Conservation (phyloP, 1,284 basidiomycete species). For the Leucoagaricus sp. region DNA sequence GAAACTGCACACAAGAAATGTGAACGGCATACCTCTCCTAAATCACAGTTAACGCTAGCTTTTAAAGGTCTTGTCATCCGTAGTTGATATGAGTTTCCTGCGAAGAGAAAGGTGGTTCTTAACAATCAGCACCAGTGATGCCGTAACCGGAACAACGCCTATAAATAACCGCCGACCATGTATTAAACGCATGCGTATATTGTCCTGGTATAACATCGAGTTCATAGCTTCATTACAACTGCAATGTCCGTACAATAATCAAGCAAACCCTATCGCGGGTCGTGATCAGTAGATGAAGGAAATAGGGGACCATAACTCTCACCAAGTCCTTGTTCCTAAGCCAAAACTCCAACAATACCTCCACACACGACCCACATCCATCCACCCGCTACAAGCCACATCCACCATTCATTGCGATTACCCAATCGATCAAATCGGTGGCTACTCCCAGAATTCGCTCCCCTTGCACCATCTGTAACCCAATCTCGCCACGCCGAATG, state of each 20-base stretch:
- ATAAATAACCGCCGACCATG: neutral
- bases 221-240: neutral
- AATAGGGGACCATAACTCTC: too few species aligned
- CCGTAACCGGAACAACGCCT: neutral
- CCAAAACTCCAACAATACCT: neutral
- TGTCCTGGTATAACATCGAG: neutral
- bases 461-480: constrained; percentile 51
- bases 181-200: neutral
- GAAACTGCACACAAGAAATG: neutral
- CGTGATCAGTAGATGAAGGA: too few species aligned
- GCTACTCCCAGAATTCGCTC: constrained; percentile 33
- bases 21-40: constrained; percentile 52
- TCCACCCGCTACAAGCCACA: neutral
- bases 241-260: neutral
- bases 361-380: neutral
- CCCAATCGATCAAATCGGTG: neutral
- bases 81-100: neutral
- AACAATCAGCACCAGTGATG: neutral
- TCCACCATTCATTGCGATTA: neutral
- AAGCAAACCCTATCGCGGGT: neutral
- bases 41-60: constrained; percentile 62
- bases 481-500: constrained; percentile 76
- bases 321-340: too few species aligned
- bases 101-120: neutral
- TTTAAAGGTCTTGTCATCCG: constrained; percentile 7